Conservation (phyloP, 495 filamentous ascomycete genomes). For the Penicillium ochrochloron region DNA sequence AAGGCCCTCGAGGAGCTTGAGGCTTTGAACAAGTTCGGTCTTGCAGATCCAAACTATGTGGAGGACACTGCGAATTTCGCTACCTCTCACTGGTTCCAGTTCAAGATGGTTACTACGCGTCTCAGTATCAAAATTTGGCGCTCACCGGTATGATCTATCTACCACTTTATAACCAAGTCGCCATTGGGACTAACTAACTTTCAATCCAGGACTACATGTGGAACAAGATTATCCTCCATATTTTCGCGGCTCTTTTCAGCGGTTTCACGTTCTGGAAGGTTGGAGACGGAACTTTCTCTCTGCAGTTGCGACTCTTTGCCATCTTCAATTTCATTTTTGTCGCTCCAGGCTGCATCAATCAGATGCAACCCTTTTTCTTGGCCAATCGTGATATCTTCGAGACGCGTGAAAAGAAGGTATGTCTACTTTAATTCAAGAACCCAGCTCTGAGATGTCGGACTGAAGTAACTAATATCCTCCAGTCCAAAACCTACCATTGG, state of each 20-base stretch:
- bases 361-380: conserved; percentile 86
- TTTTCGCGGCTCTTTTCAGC: conserved; percentile 46
- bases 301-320: conserved; percentile 51
- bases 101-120: conserved; percentile 55
- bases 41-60: conserved; percentile 42
- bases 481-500: conserved; percentile 64
- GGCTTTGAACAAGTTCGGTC: conserved; percentile 54
- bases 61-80: conserved; percentile 56
- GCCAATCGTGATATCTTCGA: conserved; percentile 74
- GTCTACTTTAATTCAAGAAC: conserved; percentile 43
- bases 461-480: conserved; percentile 44
- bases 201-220: conserved; percentile 49
- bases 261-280: conserved; percentile 54
- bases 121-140: conserved; percentile 90
- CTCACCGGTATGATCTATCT: conserved; percentile 61
- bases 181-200: background rate
- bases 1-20: conserved; percentile 64
- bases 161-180: background rate
- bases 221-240: conserved; percentile 49
- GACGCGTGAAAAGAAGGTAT: conserved; percentile 70
- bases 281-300: conserved; percentile 42
- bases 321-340: conserved; percentile 78
- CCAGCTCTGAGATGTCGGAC: conserved; percentile 59
- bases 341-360: conserved; percentile 82
- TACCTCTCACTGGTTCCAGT: conserved; percentile 50